Evolutionary conservation across 495 filamentous ascomycete genomes (phyloP).

Genomic region (Pyrenopolyporus hunteri): DNA sequence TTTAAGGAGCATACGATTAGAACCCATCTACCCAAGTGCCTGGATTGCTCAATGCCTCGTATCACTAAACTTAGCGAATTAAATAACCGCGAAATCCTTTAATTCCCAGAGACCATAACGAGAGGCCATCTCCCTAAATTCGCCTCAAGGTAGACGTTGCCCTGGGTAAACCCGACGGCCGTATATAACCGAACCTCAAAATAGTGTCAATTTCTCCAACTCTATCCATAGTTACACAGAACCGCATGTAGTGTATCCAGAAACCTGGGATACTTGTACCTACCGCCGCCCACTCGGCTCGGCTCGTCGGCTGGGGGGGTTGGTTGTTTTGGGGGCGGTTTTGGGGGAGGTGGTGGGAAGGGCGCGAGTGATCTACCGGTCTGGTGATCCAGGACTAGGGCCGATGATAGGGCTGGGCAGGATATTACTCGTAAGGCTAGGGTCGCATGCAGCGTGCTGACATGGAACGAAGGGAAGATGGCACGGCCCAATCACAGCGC

Average conservation of each 20-base stretch:
- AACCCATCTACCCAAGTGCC: no score
- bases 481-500: neutral
- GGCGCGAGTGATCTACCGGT: neutral
- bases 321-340: no score
- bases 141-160: neutral
- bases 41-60: no score
- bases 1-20: no score
- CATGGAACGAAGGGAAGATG: neutral
- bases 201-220: neutral
- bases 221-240: neutral
- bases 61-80: no score
- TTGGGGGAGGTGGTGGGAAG: no score
- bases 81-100: no score
- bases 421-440: neutral
- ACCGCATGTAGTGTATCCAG: neutral
- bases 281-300: neutral
- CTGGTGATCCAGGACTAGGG: neutral
- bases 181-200: neutral
- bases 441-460: neutral
- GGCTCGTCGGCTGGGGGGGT: no score
- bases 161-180: no score
- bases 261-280: neutral
- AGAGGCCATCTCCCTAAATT: no score
- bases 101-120: no score
- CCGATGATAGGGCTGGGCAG: neutral